These are phyloP conservation scores for Recurvomyces mirabilis DNA, from an alignment of 495 filamentous ascomycete species.

Conservation along the genomic window DNA sequence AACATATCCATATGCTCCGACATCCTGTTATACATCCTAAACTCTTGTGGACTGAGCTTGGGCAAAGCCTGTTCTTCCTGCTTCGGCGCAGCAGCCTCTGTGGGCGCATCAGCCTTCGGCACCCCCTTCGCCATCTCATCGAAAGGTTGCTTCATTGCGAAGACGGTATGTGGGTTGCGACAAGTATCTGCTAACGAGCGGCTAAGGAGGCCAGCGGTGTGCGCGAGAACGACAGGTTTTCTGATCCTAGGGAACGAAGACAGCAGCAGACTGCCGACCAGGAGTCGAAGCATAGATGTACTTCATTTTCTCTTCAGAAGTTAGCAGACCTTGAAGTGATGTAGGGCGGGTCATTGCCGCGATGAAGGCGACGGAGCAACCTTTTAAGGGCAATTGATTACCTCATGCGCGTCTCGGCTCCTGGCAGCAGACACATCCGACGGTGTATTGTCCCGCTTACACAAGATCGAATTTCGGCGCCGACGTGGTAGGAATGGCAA, in stretches of 20 bases:
- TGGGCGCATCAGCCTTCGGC: conserved; percentile 4
- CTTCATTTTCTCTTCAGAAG: not conserved
- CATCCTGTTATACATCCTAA: conserved; percentile 56
- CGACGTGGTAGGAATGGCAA: too few species aligned
- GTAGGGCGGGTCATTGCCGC: too few species aligned
- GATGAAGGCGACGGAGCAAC: conserved; percentile 1
- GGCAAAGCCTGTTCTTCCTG: conserved; percentile 26
- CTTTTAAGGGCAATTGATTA: not conserved
- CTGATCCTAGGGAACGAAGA: too few species aligned
- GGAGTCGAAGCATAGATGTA: conserved; percentile 7
- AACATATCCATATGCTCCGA: conserved; percentile 70
- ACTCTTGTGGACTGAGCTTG: conserved; percentile 45
- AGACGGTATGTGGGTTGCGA: not conserved
- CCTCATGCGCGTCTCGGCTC: not conserved
- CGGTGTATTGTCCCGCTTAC: too few species aligned
- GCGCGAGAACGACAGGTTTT: too few species aligned
- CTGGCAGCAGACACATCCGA: too few species aligned
- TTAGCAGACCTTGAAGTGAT: not conserved
- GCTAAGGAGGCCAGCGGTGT: conserved; percentile 3
- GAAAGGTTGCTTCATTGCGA: conserved; percentile 12
- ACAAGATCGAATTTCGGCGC: not conserved
- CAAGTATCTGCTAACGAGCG: conserved; percentile 3
- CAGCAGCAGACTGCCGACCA: conserved; percentile 6
- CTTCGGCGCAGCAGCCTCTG: conserved; percentile 3
- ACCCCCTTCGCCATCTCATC: conserved; percentile 14